Conservation (phyloP, 169 alveolate genomes). For the Cryptosporidium tyzzeri region DNA sequence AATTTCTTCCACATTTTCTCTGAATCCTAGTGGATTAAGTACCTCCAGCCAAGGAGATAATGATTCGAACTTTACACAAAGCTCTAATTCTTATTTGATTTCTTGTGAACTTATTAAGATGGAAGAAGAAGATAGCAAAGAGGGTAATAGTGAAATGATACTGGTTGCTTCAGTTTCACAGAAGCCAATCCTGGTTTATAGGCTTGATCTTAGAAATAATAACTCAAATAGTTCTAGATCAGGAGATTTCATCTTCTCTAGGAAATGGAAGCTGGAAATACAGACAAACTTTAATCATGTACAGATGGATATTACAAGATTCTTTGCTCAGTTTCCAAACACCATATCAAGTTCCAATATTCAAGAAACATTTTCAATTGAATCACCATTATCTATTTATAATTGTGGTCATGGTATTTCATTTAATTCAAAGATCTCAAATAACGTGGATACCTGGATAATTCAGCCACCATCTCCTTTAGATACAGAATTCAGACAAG, state of each 20-base stretch:
- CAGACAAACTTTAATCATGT: conserved; percentile 9
- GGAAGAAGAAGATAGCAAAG: conserved; percentile 1
- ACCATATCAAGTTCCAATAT: conserved; percentile 16
- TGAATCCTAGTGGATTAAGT: background rate
- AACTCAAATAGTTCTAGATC: background rate
- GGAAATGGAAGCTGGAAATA: conserved; percentile 31
- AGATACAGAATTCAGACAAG: background rate
- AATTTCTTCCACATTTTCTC: conserved; percentile 1
- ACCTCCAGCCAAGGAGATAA: background rate
- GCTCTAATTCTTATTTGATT: conserved; percentile 21
- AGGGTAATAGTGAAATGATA: conserved; percentile 22
- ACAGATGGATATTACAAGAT: conserved; percentile 22
- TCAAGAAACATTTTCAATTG: conserved; percentile 33
- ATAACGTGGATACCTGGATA: conserved; percentile 64
- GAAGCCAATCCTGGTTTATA: conserved; percentile 29
- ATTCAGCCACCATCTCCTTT: conserved; percentile 39
- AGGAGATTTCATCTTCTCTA: background rate
- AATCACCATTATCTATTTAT: conserved; percentile 49
- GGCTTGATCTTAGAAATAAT: background rate
- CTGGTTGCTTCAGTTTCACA: conserved; percentile 32
- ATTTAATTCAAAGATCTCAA: conserved; percentile 13
- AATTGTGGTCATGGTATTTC: conserved; percentile 48
- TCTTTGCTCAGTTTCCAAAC: conserved; percentile 39
- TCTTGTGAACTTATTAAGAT: conserved; percentile 33
- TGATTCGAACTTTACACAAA: background rate